phyloP scores from a whole-genome alignment of 768 basidiomycete species.

The Leccinellum rugosiceps region DNA sequence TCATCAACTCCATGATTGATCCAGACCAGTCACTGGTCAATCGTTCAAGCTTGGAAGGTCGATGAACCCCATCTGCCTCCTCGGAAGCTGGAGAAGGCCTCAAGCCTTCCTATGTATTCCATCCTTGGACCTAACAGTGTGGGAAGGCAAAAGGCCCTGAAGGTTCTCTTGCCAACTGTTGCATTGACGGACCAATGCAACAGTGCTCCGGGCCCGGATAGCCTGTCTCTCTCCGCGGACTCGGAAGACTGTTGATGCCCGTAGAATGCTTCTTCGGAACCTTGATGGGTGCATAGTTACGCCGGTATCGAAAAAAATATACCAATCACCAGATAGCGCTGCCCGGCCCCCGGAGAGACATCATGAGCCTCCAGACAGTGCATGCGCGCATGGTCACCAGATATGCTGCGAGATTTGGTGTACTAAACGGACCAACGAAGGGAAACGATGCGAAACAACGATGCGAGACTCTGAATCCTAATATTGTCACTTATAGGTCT shows the following conservation, averaged over 20 bases:
- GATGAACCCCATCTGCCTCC: neutral
- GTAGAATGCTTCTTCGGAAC: neutral
- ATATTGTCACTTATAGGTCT: neutral
- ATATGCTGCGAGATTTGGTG: neutral
- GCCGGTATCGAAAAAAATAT: neutral
- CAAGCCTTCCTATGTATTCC: neutral
- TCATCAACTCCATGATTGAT: slow-evolving; percentile 7
- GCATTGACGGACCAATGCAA: neutral
- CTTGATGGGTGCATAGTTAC: neutral
- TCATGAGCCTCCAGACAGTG: neutral
- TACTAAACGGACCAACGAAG: neutral
- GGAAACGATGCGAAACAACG: neutral
- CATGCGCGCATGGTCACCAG: neutral
- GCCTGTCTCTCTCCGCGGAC: neutral
- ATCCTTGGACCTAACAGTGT: neutral
- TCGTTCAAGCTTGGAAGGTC: neutral
- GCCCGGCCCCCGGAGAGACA: neutral
- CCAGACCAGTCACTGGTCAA: neutral
- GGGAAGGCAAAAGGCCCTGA: neutral
- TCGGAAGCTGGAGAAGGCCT: neutral
- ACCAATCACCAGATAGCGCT: too few species aligned
- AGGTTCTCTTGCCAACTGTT: neutral
- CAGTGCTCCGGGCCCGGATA: neutral
- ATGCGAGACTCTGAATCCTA: neutral
- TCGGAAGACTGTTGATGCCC: neutral